Percentiles rank a stretch among this genome's conserved stretches.
Evolutionary conservation across 1,284 basidiomycete genomes (phyloP).

Genomic region (Irpex sp.): DNA sequence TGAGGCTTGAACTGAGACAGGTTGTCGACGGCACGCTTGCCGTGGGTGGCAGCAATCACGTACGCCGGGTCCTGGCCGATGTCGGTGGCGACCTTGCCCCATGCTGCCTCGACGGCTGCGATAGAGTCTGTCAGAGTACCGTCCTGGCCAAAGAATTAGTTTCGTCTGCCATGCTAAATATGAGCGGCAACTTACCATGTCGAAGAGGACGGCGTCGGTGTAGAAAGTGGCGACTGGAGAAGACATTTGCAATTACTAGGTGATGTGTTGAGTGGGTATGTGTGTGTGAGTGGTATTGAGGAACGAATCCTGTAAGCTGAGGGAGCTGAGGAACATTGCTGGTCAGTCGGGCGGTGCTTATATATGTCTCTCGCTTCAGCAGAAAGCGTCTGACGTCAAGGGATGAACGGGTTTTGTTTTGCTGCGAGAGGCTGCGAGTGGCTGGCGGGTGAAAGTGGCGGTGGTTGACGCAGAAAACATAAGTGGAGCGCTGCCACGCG

Average conservation of each 20-base stretch:
- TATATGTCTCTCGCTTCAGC: conserved; percentile 5
- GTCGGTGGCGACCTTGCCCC: conserved; percentile 69
- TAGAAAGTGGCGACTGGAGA: conserved; percentile 31
- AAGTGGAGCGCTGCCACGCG: conserved; percentile 1
- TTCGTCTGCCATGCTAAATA: neutral
- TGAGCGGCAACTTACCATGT: conserved; percentile 48
- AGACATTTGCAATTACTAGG: conserved; percentile 24
- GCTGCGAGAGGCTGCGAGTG: neutral
- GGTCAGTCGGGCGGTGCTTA: conserved; percentile 4
- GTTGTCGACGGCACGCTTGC: conserved; percentile 60
- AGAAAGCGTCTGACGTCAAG: conserved; percentile 12
- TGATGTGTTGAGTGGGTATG: conserved; percentile 8
- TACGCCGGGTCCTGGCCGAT: conserved; percentile 60
- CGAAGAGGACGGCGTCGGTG: conserved; percentile 65
- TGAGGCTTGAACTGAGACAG: conserved; percentile 34
- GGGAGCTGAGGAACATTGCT: neutral
- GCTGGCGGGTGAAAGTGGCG: neutral
- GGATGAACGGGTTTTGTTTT: neutral
- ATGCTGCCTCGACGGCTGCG: conserved; percentile 73
- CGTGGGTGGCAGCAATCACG: conserved; percentile 71
- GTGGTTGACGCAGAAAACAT: neutral
- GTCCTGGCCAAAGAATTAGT: conserved; percentile 35
- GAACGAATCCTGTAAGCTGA: neutral
- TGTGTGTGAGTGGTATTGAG: conserved; percentile 5
- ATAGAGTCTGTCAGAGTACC: conserved; percentile 74